Evolutionary conservation across 257 asterid genomes (phyloP).

Genomic region (Solanum sparsipilum): DNA sequence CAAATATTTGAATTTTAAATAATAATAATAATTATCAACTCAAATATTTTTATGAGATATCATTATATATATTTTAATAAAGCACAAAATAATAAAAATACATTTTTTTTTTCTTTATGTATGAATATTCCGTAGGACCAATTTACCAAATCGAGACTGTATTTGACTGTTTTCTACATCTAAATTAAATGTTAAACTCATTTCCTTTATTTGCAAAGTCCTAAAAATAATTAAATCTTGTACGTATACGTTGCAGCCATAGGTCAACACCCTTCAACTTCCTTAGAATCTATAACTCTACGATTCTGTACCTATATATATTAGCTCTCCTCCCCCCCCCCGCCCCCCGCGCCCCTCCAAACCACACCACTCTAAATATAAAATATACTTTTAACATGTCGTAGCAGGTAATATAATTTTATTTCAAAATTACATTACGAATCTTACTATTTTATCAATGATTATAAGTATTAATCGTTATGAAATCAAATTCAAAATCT

Average conservation of each 20-base stretch:
- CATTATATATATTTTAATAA: not conserved
- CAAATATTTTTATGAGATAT: not conserved
- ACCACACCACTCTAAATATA: not conserved
- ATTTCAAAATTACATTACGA: not conserved
- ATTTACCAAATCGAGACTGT: not conserved
- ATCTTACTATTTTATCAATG: not conserved
- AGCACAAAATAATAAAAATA: not conserved
- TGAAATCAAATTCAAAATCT: too few species aligned
- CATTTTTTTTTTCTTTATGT: not conserved
- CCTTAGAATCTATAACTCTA: not conserved
- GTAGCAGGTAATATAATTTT: not conserved
- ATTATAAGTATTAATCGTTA: too few species aligned
- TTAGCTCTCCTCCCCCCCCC: accelerated
- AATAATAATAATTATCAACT: too few species aligned
- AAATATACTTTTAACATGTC: not conserved
- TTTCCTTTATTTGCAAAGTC: not conserved
- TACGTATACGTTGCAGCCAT: constrained; percentile 2
- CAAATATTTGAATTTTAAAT: too few species aligned
- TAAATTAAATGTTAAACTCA: not conserved
- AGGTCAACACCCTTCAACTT: not conserved
- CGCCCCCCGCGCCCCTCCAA: too few species aligned
- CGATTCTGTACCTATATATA: not conserved
- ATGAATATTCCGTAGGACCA: not conserved
- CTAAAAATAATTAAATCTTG: not conserved
- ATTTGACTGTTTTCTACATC: not conserved